phyloP scores from a whole-genome alignment of 1,284 basidiomycete species.

The Rhodofomes roseus region DNA sequence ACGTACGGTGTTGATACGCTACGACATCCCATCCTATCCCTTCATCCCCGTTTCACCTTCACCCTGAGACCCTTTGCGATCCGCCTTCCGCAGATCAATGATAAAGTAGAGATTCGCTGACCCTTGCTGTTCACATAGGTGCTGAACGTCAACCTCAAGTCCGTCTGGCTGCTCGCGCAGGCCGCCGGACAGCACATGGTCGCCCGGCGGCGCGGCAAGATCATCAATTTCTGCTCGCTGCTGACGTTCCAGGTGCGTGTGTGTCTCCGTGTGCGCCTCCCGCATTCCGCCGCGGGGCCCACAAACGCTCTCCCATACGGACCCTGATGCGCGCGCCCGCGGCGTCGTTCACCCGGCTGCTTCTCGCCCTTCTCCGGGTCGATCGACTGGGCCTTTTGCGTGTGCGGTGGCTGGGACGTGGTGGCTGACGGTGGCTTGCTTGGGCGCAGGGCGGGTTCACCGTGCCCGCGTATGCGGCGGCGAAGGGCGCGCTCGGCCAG shows the following conservation, averaged over 20 bases:
- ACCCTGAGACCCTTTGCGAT: not conserved
- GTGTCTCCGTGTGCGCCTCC: not conserved
- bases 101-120: not conserved
- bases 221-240: conserved; percentile 80
- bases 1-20: not conserved
- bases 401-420: not conserved
- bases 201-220: conserved; percentile 68
- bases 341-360: no score
- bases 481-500: conserved; percentile 85
- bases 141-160: conserved; percentile 75
- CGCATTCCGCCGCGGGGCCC: not conserved
- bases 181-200: conserved; percentile 81
- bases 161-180: conserved; percentile 73
- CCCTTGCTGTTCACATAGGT: conserved; percentile 41
- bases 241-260: conserved; percentile 61
- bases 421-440: not conserved
- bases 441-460: conserved; percentile 56
- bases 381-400: not conserved
- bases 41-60: not conserved
- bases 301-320: not conserved
- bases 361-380: no score
- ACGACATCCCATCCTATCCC: not conserved
- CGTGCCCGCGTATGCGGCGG: conserved; percentile 89
- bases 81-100: not conserved
- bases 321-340: not conserved